Percentiles rank a stretch among this genome's conserved stretches.
Conservation (phyloP, 2,329 filamentous ascomycete species). For the Pyricularia pennisetigena region DNA sequence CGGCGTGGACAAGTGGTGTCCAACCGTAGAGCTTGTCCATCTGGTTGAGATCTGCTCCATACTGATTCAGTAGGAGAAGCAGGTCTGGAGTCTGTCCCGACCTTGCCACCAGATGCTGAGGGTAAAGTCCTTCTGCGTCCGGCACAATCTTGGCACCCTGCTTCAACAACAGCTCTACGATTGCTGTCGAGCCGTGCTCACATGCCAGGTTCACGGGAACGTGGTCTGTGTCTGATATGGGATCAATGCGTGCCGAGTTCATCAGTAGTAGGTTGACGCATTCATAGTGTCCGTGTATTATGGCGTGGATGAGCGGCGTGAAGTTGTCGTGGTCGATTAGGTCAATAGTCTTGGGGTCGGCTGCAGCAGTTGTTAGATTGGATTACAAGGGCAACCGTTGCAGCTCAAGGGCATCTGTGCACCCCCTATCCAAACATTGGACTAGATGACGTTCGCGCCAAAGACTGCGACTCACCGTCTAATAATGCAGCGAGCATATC, state of each 20-base stretch:
- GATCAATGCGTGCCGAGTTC: slow-evolving; percentile 75
- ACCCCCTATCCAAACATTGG: not conserved
- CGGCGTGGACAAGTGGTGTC: slow-evolving; percentile 93
- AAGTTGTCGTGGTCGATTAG: slow-evolving; percentile 95
- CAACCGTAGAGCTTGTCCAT: slow-evolving; percentile 94
- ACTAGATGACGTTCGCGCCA: not conserved
- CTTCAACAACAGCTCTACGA: slow-evolving; percentile 76
- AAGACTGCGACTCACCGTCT: slow-evolving; percentile 34
- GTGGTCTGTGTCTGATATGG: slow-evolving; percentile 78
- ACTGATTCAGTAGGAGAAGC: slow-evolving; percentile 68
- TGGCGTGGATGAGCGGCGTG: slow-evolving; percentile 88
- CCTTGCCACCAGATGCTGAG: slow-evolving; percentile 91
- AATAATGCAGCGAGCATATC: slow-evolving; percentile 73
- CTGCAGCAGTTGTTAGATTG: slow-evolving; percentile 21
- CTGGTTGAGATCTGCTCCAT: slow-evolving; percentile 85
- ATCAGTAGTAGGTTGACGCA: slow-evolving; percentile 73
- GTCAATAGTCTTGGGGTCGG: slow-evolving; percentile 68
- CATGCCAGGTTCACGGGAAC: slow-evolving; percentile 92
- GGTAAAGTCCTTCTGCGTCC: slow-evolving; percentile 91
- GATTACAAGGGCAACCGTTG: not conserved
- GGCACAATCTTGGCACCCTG: slow-evolving; percentile 75
- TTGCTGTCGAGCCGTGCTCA: slow-evolving; percentile 78
- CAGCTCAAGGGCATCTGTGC: slow-evolving; percentile 6
- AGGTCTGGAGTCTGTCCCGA: slow-evolving; percentile 76
- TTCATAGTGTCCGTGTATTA: slow-evolving; percentile 74